Evolutionary conservation across 179 eudicot species (phyloP).

Genomic region (Silene noctiflora): DNA sequence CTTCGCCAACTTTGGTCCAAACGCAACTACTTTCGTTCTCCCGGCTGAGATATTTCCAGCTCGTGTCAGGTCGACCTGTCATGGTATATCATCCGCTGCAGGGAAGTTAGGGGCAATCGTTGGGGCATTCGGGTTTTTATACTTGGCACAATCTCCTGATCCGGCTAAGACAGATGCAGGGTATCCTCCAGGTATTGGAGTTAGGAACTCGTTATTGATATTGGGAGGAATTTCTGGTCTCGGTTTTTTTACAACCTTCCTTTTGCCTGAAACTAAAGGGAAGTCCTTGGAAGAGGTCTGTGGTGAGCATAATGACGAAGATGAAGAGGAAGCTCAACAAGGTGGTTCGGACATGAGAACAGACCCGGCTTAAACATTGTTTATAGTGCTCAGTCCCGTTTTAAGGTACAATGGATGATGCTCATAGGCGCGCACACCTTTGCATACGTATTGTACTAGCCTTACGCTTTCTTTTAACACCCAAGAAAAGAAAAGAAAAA

Average conservation of each 20-base stretch:
- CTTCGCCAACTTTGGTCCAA: conserved; percentile 44
- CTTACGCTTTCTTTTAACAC: not conserved
- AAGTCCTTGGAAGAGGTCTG: conserved; percentile 33
- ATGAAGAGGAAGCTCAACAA: not conserved
- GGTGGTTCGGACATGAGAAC: conserved; percentile 11
- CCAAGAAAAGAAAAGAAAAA: not conserved
- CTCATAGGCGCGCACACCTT: not conserved
- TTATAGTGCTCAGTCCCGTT: not conserved
- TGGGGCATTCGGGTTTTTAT: conserved; percentile 40
- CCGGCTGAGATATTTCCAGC: conserved; percentile 47
- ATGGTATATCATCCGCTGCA: conserved; percentile 38
- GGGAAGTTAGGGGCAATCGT: conserved; percentile 42
- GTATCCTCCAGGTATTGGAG: conserved; percentile 38
- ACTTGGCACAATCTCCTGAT: conserved; percentile 29
- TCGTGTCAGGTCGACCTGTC: conserved; percentile 41
- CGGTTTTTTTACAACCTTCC: conserved; percentile 31
- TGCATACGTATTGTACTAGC: not conserved
- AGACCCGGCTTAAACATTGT: conserved; percentile 1
- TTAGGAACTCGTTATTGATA: conserved; percentile 29
- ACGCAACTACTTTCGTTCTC: conserved; percentile 37
- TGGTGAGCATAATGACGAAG: conserved; percentile 22
- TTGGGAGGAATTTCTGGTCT: conserved; percentile 25
- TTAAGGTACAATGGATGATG: not conserved
- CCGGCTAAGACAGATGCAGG: conserved; percentile 21
- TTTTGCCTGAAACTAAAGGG: conserved; percentile 40